Evolutionary conservation across 306 rosid species (phyloP), one percentile per base, ranked within the genome.

Genomic region (Spatholobus suberectus): DNA sequence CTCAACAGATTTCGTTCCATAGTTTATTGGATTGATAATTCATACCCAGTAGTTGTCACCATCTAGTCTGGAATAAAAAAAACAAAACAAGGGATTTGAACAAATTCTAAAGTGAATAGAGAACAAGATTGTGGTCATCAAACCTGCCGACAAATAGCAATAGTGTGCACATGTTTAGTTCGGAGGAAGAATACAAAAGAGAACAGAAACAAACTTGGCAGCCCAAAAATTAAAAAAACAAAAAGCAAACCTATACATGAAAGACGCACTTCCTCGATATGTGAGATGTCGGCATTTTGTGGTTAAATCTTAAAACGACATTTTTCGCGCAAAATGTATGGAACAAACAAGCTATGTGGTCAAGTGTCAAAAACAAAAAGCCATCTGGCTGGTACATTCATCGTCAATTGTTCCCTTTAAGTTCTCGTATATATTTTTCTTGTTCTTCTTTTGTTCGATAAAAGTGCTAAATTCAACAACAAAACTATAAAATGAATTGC

Each of bases 161-260:
- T 34, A n/a, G 57, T 7, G 52, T 10, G 85, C 89, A 83, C 87
- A 83, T 83, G 87, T 83, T 79, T 70, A 69, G 83, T 63, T 79
- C 0, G 4, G 10, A 68, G 35, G 40, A 68, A 23, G 34, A 59
- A 20, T 18, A 49, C 83, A 24, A 1, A 43, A 63, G 0, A 5
- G 4, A 68, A 41, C 24, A 43, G 5, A 54, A 46, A 74, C 10
- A 12, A 43, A 29, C 18, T n/a, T 70, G 72, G 79, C 69, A 41
- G 66, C 46, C 29, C 27, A 29, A 66, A 66, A 18, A 35, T 15
- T 32, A 29, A 57, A 32, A 13, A 26, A 62, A n/a, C 2, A n/a
- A 66, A 35, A 67, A 38, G 0, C 47, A 38, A 65, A 65, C 69
- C 4, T 0, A 73, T 21, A 1, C 43, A 63, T 41, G 26, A 71